phyloP scores from a whole-genome alignment of 306 rosid genomes.

The Pyrus communis region DNA sequence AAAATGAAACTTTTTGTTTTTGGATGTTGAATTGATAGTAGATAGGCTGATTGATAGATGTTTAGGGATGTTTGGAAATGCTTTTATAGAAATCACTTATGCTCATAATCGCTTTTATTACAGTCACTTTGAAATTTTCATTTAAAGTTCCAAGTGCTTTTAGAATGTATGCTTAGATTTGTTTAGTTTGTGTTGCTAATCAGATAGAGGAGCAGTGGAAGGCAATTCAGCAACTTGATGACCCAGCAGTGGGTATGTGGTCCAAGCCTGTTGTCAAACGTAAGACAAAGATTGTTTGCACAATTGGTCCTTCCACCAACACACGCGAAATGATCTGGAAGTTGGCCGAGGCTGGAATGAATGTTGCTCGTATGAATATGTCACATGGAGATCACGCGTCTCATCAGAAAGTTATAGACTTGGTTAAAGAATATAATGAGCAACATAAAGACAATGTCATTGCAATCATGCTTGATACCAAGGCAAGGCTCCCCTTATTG shows the following conservation, averaged over 20 bases:
- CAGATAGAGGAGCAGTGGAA: constrained; percentile 53
- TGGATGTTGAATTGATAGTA: neutral
- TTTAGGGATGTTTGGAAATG: neutral
- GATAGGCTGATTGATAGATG: too few species aligned
- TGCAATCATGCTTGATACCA: constrained; percentile 95
- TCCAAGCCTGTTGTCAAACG: constrained; percentile 74
- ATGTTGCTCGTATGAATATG: constrained; percentile 94
- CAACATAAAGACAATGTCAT: constrained; percentile 66
- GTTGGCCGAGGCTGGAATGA: constrained; percentile 96
- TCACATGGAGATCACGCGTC: constrained; percentile 98
- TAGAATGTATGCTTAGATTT: neutral
- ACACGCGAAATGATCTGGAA: constrained; percentile 96
- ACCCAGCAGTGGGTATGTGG: constrained; percentile 67
- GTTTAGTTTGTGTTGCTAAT: neutral
- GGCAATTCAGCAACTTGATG: constrained; percentile 46
- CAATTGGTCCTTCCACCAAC: constrained; percentile 92
- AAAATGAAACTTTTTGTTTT: neutral
- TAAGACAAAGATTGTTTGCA: constrained; percentile 96
- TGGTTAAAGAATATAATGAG: constrained; percentile 87
- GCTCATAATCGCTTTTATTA: too few species aligned
- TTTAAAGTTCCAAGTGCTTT: neutral
- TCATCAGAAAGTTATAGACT: constrained; percentile 89
- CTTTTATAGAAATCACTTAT: neutral
- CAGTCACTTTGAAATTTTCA: neutral
- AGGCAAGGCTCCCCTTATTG: constrained; percentile 32